Base-by-base conservation (phyloP, 2,329 filamentous ascomycete species). In the Talaromyces amestolkiae region DNA sequence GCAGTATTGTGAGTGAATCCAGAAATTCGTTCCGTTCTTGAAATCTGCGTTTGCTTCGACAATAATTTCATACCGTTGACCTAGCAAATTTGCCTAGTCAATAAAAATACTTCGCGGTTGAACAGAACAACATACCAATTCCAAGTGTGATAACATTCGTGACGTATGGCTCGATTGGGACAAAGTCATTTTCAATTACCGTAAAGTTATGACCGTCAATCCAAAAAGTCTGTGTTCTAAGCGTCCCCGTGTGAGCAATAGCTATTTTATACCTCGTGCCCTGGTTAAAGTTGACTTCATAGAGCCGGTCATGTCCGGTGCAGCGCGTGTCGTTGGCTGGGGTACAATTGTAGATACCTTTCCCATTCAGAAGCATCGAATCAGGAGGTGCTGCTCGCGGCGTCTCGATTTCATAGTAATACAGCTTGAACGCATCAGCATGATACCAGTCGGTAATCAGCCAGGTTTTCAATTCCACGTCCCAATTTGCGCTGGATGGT, bases 151-250 rank as follows among this genome's bases (percentile, higher is more conserved):
- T 63, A 41, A 74, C 76, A 0, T 80, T 77, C 1, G 84, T 81
- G 3, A 74, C 74, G 67, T 83, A 87, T 0, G 85, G 85, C n/a
- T 77, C 70, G 33, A 88, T 78, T 5, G 85, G 83, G 0, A 87
- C 82, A 8, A 87, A 74, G 65, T 87, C 86, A 15, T 76, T 74
- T 1, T 80, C 79, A 49, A 88, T 85, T 59, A 88, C 85, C 0
- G 77, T 82, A 68, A 88, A 72, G 2, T 71, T 81, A 72, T 88
- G 86, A 62, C 82, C 80, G 35, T 37, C 35, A 37, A 37, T 37
- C 35, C 35, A 37, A 37, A 37, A 37, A 3, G 35, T 37, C 35
- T 37, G 35, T 10, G 35, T 37, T 37, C 35, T 37, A 37, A 37
- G 35, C 35, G 35, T 37, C 35, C 35, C 35, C 11, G 35, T 37